Base-by-base conservation (phyloP, 495 filamentous ascomycete genomes). In the Staphylotrichum longicolle region DNA sequence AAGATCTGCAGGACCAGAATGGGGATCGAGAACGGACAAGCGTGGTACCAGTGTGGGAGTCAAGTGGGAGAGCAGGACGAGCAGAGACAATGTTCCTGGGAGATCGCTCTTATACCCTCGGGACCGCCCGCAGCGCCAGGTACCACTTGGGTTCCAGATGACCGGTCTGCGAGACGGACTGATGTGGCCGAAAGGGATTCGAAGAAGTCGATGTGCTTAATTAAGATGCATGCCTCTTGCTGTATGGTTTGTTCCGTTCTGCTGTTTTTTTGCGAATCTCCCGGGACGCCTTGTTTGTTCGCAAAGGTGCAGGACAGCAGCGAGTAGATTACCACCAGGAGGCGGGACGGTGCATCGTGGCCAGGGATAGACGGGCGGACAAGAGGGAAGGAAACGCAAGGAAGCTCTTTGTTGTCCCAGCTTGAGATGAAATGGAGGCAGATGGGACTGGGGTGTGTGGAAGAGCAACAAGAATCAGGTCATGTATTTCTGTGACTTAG, bases 121-220 rank as follows among this genome's bases (percentile, higher is more conserved):
- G 58, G 44, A 40, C 15, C 20, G 51, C 5, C 51, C 51, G 58
- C 44, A 32, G 32, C 33, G 50, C 30, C 27, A 70, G 37, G 56
- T 65, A 49, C 40, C 50, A 50, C 62, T 59, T 61, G 44, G 64
- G 59, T 50, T 7, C 60, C 46, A 49, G 39, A 6, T 27, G 35
- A 62, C 45, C 53, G 53, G 60, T 56, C 60, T 61, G 57, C 61
- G 61, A 70, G 60, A 57, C 54, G 37, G 54, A 46, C 56, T 57
- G 54, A 68, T 77, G 77, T 79, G 77, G 74, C 75, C 70, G 70
- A 62, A 75, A 68, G 60, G 72, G 71, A 79, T 78, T 79, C 69
- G 70, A 73, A 67, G 61, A 68, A 54, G 5, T 7, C 35, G 34
- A 49, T 40, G 39, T 66, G 65, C 63, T 64, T 66, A 63, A 65